phyloP scores from a whole-genome alignment of 2,329 filamentous ascomycete genomes.

The Colletotrichum chrysophilum region DNA sequence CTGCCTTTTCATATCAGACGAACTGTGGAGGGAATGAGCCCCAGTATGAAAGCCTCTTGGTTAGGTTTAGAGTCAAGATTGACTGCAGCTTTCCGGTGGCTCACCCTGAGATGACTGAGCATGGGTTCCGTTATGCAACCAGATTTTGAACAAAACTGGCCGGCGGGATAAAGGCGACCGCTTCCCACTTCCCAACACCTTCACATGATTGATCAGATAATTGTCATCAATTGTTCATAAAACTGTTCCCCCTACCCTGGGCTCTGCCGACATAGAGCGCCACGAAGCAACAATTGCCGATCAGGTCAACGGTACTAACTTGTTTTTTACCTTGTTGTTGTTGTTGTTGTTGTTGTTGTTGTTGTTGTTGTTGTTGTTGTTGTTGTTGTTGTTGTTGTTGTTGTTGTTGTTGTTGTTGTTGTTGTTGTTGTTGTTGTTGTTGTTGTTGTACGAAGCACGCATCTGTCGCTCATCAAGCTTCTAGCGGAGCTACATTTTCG shows the following conservation, averaged over 20 bases:
- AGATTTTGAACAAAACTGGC: background rate
- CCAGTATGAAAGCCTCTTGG: background rate
- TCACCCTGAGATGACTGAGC: background rate
- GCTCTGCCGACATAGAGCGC: background rate
- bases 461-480: accelerated
- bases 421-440: too few relatives aligned
- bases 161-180: background rate
- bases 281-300: background rate
- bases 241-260: accelerated
- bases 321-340: background rate
- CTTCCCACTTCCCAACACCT: background rate
- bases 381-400: too few relatives aligned
- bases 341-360: too few relatives aligned
- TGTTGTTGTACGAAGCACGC: background rate
- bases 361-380: too few relatives aligned
- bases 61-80: background rate
- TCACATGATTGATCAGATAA: background rate
- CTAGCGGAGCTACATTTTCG: background rate
- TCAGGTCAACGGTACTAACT: accelerated
- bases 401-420: too few relatives aligned
- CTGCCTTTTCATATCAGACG: background rate
- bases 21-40: background rate
- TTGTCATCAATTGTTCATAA: background rate
- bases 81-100: background rate
- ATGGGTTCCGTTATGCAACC: background rate